These are phyloP conservation scores for Westerdykella sp. DNA, from an alignment of 2,329 filamentous ascomycete species.

Conservation along the genomic window DNA sequence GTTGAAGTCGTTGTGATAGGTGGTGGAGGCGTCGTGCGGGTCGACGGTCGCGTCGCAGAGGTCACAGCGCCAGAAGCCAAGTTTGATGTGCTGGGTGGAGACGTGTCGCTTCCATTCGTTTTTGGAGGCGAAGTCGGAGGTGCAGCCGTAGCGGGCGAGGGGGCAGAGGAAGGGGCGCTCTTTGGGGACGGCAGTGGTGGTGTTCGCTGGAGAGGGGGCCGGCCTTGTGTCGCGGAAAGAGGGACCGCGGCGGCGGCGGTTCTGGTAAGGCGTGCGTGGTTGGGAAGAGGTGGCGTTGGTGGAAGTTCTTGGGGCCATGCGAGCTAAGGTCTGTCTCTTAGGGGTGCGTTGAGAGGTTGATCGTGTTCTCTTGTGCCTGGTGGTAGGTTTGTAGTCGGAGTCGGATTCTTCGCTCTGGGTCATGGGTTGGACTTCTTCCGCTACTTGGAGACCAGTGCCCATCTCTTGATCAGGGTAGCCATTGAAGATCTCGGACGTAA, in stretches of 20 bases:
- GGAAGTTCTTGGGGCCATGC: conserved; percentile 16
- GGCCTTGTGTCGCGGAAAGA: neutral
- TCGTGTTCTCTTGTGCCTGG: conserved; percentile 19
- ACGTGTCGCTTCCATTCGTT: conserved; percentile 97
- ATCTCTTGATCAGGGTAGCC: conserved; percentile 9
- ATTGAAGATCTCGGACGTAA: neutral
- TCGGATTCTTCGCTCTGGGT: conserved; percentile 28
- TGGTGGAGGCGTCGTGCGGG: conserved; percentile 19
- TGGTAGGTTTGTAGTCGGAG: conserved; percentile 31
- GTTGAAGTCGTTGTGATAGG: conserved; percentile 63
- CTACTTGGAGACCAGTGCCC: conserved; percentile 25
- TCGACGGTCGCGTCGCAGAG: conserved; percentile 46
- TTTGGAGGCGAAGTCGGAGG: conserved; percentile 66
- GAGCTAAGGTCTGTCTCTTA: neutral
- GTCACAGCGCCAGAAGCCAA: conserved; percentile 70
- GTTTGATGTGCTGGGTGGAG: conserved; percentile 68
- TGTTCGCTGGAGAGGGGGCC: conserved; percentile 3
- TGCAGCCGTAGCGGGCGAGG: conserved; percentile 71
- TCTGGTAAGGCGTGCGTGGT: neutral
- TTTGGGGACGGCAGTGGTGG: conserved; percentile 4
- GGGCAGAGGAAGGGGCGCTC: conserved; percentile 65
- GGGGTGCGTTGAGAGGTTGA: conserved; percentile 5
- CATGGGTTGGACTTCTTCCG: conserved; percentile 34
- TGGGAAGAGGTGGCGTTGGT: neutral
- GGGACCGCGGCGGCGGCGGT: neutral